phyloP scores from a whole-genome alignment of 1,139 yeast genomes.

The Arxiozyma telluris region DNA sequence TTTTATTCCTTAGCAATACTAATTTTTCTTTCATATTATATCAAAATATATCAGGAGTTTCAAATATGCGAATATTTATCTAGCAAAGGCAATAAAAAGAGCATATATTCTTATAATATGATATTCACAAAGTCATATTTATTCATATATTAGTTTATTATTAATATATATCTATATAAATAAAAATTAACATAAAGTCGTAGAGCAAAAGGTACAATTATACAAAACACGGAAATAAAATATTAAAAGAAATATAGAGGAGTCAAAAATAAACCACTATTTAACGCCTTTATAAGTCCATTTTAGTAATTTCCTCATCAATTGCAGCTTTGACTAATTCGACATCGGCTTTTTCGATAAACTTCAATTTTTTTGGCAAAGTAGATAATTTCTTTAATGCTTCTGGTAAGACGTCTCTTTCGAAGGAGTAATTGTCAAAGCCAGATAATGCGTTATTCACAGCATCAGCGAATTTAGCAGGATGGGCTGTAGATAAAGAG shows the following conservation, averaged over 20 bases:
- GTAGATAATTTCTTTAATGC: conserved; percentile 67
- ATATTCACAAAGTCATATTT: not conserved
- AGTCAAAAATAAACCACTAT: too few relatives aligned
- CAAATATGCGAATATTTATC: too few relatives aligned
- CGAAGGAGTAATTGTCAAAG: conserved; percentile 71
- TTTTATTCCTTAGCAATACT: not conserved
- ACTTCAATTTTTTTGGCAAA: conserved; percentile 66
- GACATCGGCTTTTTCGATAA: conserved; percentile 65
- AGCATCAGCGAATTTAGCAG: conserved; percentile 95
- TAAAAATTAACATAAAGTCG: not conserved
- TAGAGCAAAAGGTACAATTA: too few relatives aligned
- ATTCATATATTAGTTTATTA: not conserved
- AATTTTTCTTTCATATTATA: too few relatives aligned
- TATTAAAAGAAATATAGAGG: not conserved
- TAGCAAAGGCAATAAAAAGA: not conserved
- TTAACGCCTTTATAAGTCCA: conserved; percentile 27
- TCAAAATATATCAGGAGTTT: too few relatives aligned
- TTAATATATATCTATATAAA: not conserved
- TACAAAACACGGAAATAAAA: not conserved
- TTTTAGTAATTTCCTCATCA: conserved; percentile 54
- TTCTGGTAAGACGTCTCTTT: conserved; percentile 77
- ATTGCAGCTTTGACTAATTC: conserved; percentile 67
- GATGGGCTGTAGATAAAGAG: conserved; percentile 93
- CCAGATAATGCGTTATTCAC: conserved; percentile 69
- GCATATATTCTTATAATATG: not conserved